Conservation (phyloP, 306 rosid species). For the Arachis hypogaea region DNA sequence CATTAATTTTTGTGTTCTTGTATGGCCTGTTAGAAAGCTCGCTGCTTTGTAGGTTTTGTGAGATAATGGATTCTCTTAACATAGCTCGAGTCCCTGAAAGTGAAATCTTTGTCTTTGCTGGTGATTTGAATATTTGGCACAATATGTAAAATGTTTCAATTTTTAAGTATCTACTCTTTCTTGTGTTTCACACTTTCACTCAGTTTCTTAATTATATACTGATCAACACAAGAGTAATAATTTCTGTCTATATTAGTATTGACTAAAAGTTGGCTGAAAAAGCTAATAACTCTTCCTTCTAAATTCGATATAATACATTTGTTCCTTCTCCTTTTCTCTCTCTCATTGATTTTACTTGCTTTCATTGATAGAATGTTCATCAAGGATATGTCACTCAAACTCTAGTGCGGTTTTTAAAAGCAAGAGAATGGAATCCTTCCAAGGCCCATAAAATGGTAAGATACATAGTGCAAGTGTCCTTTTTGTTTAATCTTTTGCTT, state of each 20-base stretch:
- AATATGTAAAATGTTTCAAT: too few species aligned
- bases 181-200: slow-evolving; percentile 5
- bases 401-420: slow-evolving; percentile 76
- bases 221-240: neutral
- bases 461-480: neutral
- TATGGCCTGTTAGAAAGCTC: slow-evolving; percentile 8
- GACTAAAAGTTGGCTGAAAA: neutral
- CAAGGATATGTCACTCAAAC: slow-evolving; percentile 70
- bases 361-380: slow-evolving; percentile 74
- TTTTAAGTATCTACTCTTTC: slow-evolving; percentile 17
- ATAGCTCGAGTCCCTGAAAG: slow-evolving; percentile 6
- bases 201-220: neutral
- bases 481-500: slow-evolving; percentile 28
- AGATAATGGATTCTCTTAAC: neutral
- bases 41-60: neutral
- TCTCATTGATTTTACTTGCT: slow-evolving; percentile 5
- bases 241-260: slow-evolving; percentile 15
- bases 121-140: slow-evolving; percentile 27
- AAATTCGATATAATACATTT: slow-evolving; percentile 3
- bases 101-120: slow-evolving; percentile 14
- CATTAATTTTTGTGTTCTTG: slow-evolving; percentile 17
- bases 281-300: slow-evolving; percentile 8
- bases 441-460: slow-evolving; percentile 86
- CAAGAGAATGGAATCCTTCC: slow-evolving; percentile 78
- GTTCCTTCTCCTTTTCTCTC: neutral